Base-by-base conservation (phyloP, 176 grass and related monocot species). In the Thinopyrum elongatum region DNA sequence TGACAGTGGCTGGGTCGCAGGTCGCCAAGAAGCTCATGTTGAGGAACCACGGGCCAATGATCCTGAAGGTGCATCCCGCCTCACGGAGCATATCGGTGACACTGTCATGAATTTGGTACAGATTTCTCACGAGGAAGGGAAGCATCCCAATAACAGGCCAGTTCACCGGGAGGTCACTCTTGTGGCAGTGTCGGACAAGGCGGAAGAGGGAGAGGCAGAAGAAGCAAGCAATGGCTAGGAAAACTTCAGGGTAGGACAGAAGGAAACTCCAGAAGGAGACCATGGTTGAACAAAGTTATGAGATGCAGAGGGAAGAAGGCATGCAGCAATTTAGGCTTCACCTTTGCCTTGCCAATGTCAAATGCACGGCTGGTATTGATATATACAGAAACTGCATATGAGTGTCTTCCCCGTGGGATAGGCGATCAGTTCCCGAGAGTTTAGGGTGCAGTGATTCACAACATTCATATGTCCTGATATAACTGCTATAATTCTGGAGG, bases 91-190 rank as follows among this genome's bases (percentile, higher is more conserved):
- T 5, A 28, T 82, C 67, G 3, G 80, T 5, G 35, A 86, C 36
- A 10, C 55, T 87, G 74, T 94, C 93, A 44, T 92, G 93, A 53
- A 90, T 80, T n/a, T 33, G 63, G 85, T 70, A 70, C 25, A 89
- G 70, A 86, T 70, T 66, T 7, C 17, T 21, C 31, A 80, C 30
- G 3, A 83, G 1, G 35, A 87, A 82, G 9, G 93, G 93, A 60
- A 92, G 41, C 93, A 94, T 94, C 44, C 93, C 85, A 78, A 94
- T 0, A 29, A 94, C 16, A 51, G 93, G 93, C 93, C 93, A 94
- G 82, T 85, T 73, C 76, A 90, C 36, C 2, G 90, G 87, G 61
- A 85, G 17, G n/a, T 19, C 6, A 10, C 33, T 80, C n/a, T 77
- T 62, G 49, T 81, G 87, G 41, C 39, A 30, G 6, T 26, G 78